Evolutionary conservation across 306 rosid species (phyloP).

Genomic region (Dicorynia guianensis): DNA sequence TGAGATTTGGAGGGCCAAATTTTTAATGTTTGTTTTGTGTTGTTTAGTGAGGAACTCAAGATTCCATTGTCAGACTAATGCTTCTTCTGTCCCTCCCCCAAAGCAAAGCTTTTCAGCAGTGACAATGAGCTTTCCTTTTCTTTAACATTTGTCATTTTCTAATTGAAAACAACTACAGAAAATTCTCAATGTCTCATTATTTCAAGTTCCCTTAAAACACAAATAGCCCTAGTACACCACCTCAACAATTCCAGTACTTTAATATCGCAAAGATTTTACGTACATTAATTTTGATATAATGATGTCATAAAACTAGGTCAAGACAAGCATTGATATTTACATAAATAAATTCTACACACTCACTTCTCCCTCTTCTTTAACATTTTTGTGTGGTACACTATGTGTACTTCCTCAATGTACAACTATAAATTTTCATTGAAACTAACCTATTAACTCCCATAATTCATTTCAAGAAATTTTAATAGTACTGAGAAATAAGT

Average conservation of each 20-base stretch:
- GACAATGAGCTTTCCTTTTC: slow-evolving; percentile 81
- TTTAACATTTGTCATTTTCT: slow-evolving; percentile 78
- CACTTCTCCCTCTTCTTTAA: no score
- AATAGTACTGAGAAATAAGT: no score
- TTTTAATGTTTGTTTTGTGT: slow-evolving; percentile 52
- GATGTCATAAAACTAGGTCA: slow-evolving; percentile 38
- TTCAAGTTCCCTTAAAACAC: slow-evolving; percentile 27
- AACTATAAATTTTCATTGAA: no score
- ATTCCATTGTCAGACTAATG: slow-evolving; percentile 66
- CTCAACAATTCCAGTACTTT: slow-evolving; percentile 37
- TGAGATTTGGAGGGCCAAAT: slow-evolving; percentile 47
- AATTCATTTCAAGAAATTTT: no score
- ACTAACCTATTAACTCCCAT: no score
- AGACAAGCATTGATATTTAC: no score
- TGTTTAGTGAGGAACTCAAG: slow-evolving; percentile 70
- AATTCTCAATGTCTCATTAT: slow-evolving; percentile 47
- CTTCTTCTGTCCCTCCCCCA: slow-evolving; percentile 67
- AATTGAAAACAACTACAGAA: slow-evolving; percentile 50
- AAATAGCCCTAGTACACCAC: slow-evolving; percentile 43
- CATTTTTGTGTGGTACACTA: no score
- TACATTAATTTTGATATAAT: slow-evolving; percentile 28
- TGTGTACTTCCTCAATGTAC: no score
- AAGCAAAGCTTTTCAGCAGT: slow-evolving; percentile 59
- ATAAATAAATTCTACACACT: no score
- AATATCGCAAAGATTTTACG: background rate